A percentile compares a stretch with the other conserved stretches of the same genome.
These are phyloP conservation scores for Samsoniella hepiali DNA, from an alignment of 2,329 filamentous ascomycete species.

Conservation along the genomic window DNA sequence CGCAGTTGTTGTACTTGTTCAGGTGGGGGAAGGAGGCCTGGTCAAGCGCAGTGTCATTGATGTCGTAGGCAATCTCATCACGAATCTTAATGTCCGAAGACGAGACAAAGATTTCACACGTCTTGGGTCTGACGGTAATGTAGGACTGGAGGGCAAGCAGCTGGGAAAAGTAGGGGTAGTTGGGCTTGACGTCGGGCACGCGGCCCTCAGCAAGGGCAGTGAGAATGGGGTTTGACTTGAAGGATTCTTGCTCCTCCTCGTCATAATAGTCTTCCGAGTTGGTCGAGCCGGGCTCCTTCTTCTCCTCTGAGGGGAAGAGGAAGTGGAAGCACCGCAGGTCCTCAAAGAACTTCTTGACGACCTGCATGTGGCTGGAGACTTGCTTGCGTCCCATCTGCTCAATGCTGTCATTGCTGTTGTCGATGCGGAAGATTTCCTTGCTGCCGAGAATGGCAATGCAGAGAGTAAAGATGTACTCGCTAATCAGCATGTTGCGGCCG, in stretches of 20 bases:
- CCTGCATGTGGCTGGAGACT: constrained; percentile 69
- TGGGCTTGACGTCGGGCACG: constrained; percentile 56
- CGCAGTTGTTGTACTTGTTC: constrained; percentile 51
- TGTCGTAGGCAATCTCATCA: constrained; percentile 45
- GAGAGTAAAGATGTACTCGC: constrained; percentile 58
- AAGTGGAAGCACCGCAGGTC: constrained; percentile 61
- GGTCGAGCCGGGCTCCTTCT: constrained; percentile 57
- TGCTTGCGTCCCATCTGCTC: constrained; percentile 57
- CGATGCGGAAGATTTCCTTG: constrained; percentile 43
- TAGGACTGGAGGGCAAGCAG: constrained; percentile 52
- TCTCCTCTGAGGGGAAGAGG: constrained; percentile 55
- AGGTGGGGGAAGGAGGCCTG: constrained; percentile 54
- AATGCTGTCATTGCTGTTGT: constrained; percentile 43
- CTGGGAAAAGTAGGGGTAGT: constrained; percentile 60
- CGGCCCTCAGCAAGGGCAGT: constrained; percentile 56
- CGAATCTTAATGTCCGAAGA: constrained; percentile 50
- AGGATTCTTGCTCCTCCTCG: constrained; percentile 47
- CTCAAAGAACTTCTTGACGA: constrained; percentile 64
- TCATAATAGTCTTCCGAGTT: constrained; percentile 54
- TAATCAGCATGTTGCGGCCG: constrained; percentile 68
- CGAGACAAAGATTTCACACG: constrained; percentile 58
- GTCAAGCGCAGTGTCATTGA: constrained; percentile 43
- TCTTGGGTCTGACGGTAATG: constrained; percentile 54
- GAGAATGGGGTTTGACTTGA: constrained; percentile 64
- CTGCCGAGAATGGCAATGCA: constrained; percentile 38